These are phyloP conservation scores for Ceratocystis ficicola DNA, from an alignment of 2,329 filamentous ascomycete species.

Conservation along the genomic window DNA sequence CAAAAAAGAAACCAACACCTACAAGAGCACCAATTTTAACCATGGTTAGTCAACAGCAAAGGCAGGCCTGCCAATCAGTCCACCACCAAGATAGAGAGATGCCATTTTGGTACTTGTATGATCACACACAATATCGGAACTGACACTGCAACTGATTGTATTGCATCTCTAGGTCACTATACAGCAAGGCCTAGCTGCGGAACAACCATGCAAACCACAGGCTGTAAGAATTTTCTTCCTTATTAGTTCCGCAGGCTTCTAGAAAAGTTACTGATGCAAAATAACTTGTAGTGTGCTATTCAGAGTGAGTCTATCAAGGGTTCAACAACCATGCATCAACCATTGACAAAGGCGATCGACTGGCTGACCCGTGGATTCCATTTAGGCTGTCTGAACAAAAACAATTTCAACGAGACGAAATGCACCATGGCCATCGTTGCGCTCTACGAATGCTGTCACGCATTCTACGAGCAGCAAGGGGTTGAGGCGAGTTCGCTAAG, in stretches of 20 bases:
- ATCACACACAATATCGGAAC: not conserved
- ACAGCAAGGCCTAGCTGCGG: conserved; percentile 31
- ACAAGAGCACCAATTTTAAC: not conserved
- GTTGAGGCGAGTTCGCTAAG: conserved; percentile 64
- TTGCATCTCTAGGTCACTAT: conserved; percentile 12
- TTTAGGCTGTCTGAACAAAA: conserved; percentile 69
- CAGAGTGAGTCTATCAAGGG: conserved; percentile 49
- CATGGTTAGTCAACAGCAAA: not conserved
- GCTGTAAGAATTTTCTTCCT: conserved; percentile 45
- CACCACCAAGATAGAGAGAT: not conserved
- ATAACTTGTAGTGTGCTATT: conserved; percentile 60
- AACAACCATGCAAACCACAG: conserved; percentile 73
- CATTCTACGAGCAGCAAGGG: conserved; percentile 71
- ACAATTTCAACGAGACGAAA: conserved; percentile 73
- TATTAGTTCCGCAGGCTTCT: not conserved
- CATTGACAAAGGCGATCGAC: conserved; percentile 53
- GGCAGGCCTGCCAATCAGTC: too few species aligned
- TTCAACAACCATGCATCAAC: not conserved
- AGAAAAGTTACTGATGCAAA: not conserved
- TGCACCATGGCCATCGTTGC: conserved; percentile 69
- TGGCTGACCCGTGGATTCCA: conserved; percentile 57
- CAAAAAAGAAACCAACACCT: not conserved
- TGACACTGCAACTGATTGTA: not conserved
- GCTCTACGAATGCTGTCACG: conserved; percentile 84
- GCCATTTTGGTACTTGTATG: not conserved